Percentiles rank a stretch among this genome's conserved stretches.
phyloP scores from a whole-genome alignment of 306 rosid species.

The Myrica gale region DNA sequence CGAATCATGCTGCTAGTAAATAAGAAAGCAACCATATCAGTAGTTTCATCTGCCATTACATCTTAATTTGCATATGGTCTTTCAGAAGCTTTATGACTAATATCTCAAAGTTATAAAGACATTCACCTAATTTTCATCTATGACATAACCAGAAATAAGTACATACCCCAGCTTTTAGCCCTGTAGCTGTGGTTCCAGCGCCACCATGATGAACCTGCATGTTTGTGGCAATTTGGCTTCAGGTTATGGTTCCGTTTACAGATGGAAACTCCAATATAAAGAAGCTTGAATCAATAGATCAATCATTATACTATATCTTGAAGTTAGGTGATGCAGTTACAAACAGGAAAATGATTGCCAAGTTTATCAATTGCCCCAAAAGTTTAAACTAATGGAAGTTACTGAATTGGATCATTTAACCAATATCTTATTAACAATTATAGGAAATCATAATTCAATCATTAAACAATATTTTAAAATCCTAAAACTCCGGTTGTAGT shows the following conservation, averaged over 20 bases:
- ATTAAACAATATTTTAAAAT: neutral
- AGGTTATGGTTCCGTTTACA: neutral
- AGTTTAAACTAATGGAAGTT: neutral
- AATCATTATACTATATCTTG: neutral
- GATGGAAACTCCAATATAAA: neutral
- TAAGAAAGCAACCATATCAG: constrained; percentile 2
- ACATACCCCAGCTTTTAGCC: constrained; percentile 87
- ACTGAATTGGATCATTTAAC: neutral
- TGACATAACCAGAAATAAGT: constrained; percentile 18
- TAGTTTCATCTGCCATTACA: neutral
- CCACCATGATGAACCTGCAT: constrained; percentile 99
- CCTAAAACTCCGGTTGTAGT: neutral
- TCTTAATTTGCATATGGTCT: neutral
- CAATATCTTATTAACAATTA: neutral
- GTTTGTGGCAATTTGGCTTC: neutral
- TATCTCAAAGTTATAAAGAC: constrained; percentile 1
- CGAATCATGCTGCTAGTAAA: constrained; percentile 7
- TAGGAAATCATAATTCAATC: no score
- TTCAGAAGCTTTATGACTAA: constrained; percentile 1
- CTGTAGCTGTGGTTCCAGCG: constrained; percentile 97
- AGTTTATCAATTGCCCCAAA: neutral
- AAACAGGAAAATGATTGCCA: neutral
- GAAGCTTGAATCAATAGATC: neutral
- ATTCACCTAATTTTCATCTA: constrained; percentile 9
- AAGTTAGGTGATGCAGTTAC: neutral